Evolutionary conservation across 2,329 filamentous ascomycete genomes (phyloP).

Genomic region (Penicillium sp.): DNA sequence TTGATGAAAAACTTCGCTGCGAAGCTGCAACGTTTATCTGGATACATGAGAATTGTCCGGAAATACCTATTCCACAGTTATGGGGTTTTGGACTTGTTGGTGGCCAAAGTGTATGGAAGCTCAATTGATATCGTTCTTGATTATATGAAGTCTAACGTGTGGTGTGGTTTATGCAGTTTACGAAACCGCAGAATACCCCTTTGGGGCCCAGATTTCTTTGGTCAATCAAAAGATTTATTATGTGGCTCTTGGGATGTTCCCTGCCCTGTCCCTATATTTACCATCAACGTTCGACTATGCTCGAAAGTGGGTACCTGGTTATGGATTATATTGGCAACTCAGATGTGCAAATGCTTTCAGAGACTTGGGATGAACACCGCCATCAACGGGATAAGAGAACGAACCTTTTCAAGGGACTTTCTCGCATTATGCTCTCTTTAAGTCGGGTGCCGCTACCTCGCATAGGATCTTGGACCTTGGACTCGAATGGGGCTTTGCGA

Average conservation of each 20-base stretch:
- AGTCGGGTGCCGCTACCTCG: constrained; percentile 27
- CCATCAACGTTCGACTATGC: constrained; percentile 10
- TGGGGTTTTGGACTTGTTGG: too few relatives aligned
- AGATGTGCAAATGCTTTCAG: constrained; percentile 29
- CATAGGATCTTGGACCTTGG: constrained; percentile 37
- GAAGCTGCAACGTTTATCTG: too few relatives aligned
- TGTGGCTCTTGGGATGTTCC: constrained; percentile 22
- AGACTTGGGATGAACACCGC: constrained; percentile 27
- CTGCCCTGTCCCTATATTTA: constrained; percentile 28
- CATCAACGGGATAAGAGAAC: constrained; percentile 16
- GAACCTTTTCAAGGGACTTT: constrained; percentile 25
- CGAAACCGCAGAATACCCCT: constrained; percentile 15
- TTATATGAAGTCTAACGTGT: too few relatives aligned
- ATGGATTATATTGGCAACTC: constrained; percentile 31
- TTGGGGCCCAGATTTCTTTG: constrained; percentile 22
- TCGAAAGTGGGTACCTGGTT: constrained; percentile 31
- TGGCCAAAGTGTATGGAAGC: constrained; percentile 1
- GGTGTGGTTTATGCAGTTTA: constrained; percentile 9
- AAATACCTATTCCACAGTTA: too few relatives aligned
- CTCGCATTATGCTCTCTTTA: constrained; percentile 25
- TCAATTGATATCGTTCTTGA: too few relatives aligned
- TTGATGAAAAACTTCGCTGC: too few relatives aligned
- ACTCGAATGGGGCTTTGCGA: constrained; percentile 27
- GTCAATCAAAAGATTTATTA: constrained; percentile 23
- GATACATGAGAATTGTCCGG: too few relatives aligned